Conservation (phyloP, 2,329 filamentous ascomycete genomes). For the Penicillium sp. region DNA sequence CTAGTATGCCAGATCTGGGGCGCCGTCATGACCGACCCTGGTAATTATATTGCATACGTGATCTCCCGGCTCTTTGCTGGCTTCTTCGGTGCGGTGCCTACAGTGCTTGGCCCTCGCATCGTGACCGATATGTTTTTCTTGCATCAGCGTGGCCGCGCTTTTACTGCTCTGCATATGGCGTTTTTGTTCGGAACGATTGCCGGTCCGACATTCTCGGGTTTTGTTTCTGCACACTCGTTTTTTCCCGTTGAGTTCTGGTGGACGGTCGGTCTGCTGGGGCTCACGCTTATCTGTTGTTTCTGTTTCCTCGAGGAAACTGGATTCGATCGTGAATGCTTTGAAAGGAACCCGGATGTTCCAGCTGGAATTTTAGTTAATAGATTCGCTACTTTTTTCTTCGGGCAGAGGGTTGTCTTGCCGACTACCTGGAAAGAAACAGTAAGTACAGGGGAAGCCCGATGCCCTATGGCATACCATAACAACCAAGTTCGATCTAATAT, state of each 20-base stretch:
- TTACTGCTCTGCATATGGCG: constrained; percentile 37
- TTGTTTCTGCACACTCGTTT: constrained; percentile 36
- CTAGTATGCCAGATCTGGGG: constrained; percentile 41
- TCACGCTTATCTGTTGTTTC: constrained; percentile 37
- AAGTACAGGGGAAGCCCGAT: not conserved
- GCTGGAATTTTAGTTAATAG: constrained; percentile 22
- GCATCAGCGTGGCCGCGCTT: constrained; percentile 44
- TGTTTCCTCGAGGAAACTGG: constrained; percentile 43
- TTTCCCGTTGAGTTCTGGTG: constrained; percentile 47
- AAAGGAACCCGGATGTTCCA: constrained; percentile 19
- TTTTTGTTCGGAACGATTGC: constrained; percentile 40
- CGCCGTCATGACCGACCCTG: constrained; percentile 34
- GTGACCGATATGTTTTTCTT: constrained; percentile 47
- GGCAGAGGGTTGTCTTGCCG: constrained; percentile 21
- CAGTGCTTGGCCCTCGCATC: constrained; percentile 41
- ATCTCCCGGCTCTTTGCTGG: constrained; percentile 42
- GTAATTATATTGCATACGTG: constrained; percentile 39
- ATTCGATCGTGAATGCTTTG: constrained; percentile 28
- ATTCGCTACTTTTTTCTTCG: constrained; percentile 30
- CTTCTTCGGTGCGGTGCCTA: constrained; percentile 42
- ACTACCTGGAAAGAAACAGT: constrained; percentile 26
- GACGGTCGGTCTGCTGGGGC: constrained; percentile 39
- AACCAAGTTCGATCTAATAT: not conserved
- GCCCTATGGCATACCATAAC: not conserved
- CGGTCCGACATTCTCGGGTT: constrained; percentile 42